phyloP scores from a whole-genome alignment of 129 eudicot species.

The Sambucus nigra region DNA sequence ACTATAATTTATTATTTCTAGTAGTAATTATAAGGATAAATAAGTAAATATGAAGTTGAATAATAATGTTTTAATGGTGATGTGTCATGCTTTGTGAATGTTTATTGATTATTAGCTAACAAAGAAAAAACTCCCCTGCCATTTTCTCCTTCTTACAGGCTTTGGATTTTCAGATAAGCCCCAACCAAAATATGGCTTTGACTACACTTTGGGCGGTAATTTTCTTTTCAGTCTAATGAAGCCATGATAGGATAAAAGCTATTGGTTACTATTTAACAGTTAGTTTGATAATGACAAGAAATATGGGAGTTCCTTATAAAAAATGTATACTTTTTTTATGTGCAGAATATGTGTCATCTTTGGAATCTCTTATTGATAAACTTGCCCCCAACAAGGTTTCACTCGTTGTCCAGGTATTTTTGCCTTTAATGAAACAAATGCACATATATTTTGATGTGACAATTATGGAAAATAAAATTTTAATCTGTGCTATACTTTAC shows the following conservation, averaged over 20 bases:
- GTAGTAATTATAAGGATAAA: neutral
- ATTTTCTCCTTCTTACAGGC: slow-evolving; percentile 37
- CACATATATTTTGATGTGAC: slow-evolving; percentile 2
- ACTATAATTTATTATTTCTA: too few species aligned
- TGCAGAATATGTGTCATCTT: slow-evolving; percentile 79
- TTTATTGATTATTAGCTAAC: neutral
- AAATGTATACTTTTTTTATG: neutral
- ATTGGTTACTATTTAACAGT: neutral
- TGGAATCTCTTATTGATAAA: slow-evolving; percentile 66
- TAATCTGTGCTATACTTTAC: slow-evolving; percentile 11
- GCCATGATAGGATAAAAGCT: neutral
- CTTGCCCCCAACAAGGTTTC: slow-evolving; percentile 59
- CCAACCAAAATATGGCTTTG: slow-evolving; percentile 87
- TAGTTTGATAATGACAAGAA: neutral
- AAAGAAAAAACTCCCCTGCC: neutral
- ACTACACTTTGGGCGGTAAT: slow-evolving; percentile 85
- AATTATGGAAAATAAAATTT: neutral
- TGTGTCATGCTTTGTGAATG: too few species aligned
- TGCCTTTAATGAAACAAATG: slow-evolving; percentile 4
- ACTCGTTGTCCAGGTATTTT: slow-evolving; percentile 79
- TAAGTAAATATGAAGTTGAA: too few species aligned
- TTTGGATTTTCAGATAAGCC: slow-evolving; percentile 99
- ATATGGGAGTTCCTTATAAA: neutral
- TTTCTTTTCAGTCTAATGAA: neutral
- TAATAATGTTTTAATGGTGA: neutral